phyloP scores from a whole-genome alignment of 2,329 filamentous ascomycete genomes.

The Penicillium concentricum region DNA sequence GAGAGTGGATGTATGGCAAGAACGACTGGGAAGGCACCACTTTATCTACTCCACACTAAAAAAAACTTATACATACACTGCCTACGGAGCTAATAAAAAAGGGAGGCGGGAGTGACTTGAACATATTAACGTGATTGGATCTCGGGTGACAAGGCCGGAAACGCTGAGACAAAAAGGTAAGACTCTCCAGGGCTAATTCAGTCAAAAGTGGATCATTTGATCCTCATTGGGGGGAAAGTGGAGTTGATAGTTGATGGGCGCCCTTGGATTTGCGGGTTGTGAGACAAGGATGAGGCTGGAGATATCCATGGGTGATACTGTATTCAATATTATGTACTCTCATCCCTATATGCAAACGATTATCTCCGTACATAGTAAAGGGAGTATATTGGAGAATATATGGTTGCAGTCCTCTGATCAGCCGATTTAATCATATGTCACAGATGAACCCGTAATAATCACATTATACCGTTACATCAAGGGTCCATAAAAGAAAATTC shows the following conservation, averaged over 20 bases:
- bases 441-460: no score
- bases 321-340: background rate
- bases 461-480: no score
- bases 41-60: constrained; percentile 1
- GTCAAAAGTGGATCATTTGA: constrained; percentile 1
- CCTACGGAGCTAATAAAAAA: background rate
- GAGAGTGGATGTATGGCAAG: constrained; percentile 2
- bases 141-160: background rate
- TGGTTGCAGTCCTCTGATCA: no score
- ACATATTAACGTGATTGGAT: background rate
- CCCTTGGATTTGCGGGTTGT: background rate
- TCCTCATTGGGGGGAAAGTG: background rate
- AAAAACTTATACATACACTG: no score
- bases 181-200: background rate
- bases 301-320: background rate
- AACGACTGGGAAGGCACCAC: background rate
- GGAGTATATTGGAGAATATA: no score
- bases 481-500: background rate
- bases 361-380: no score
- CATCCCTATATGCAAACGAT: no score
- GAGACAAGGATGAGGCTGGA: constrained; percentile 1
- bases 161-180: constrained; percentile 2
- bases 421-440: no score
- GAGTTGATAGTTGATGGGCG: background rate
- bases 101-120: constrained; percentile 6